A percentile compares a stretch with the other conserved stretches of the same genome.
These are phyloP conservation scores for Candida sojae DNA, from an alignment of 1,139 yeast species.

Conservation along the genomic window DNA sequence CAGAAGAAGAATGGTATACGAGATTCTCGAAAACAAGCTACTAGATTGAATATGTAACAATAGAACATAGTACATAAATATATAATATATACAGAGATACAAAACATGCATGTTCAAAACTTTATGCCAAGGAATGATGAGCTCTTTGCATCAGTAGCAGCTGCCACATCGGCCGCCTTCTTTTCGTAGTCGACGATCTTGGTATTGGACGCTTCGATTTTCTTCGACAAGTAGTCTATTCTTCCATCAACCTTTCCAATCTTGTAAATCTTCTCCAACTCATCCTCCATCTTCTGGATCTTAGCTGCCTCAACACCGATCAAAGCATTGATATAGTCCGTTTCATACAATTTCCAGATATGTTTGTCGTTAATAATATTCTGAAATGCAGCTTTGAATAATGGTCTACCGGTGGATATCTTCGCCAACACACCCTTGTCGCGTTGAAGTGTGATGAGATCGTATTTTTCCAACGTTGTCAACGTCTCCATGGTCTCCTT, in stretches of 20 bases:
- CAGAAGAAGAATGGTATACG: constrained; percentile 71
- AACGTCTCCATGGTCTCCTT: constrained; percentile 52
- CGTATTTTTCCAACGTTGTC: constrained; percentile 75
- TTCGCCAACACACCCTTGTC: constrained; percentile 73
- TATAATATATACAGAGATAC: neutral
- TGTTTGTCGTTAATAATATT: constrained; percentile 60
- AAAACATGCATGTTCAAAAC: neutral
- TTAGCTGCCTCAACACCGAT: constrained; percentile 63
- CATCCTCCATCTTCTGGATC: constrained; percentile 68
- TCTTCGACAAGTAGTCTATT: constrained; percentile 62
- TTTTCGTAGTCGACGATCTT: constrained; percentile 47
- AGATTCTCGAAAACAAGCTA: constrained; percentile 28
- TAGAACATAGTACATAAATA: neutral
- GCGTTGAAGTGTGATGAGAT: constrained; percentile 65
- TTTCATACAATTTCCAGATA: constrained; percentile 63
- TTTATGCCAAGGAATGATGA: constrained; percentile 12
- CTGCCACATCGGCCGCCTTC: constrained; percentile 13
- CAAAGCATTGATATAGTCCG: constrained; percentile 54
- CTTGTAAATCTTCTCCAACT: constrained; percentile 55
- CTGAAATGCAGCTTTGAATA: constrained; percentile 78
- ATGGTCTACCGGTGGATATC: constrained; percentile 80
- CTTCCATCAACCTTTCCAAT: constrained; percentile 53
- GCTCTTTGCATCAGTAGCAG: constrained; percentile 8
- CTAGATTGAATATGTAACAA: constrained; percentile 11
- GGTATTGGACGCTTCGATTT: constrained; percentile 58